Evolutionary conservation across 805 yeast genomes (phyloP).

Genomic region (Wickerhamiella nectarea): DNA sequence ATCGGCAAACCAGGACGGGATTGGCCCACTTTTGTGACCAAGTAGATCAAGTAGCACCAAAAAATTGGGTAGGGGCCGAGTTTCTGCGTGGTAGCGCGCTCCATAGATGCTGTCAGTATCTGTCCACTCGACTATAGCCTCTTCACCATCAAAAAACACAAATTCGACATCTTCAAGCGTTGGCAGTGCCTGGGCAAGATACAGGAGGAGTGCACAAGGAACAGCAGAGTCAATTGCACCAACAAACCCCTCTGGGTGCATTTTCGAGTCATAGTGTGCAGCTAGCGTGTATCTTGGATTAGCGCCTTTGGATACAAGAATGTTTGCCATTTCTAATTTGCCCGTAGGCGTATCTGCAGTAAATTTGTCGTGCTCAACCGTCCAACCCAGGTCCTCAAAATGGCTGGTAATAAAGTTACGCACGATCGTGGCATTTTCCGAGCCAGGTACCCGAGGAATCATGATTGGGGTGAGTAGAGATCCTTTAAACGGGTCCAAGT

Average conservation of each 20-base stretch:
- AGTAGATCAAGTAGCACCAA: conserved; percentile 39
- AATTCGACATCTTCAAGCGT: conserved; percentile 28
- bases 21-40: conserved; percentile 29
- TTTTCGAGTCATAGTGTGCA: conserved; percentile 44
- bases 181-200: conserved; percentile 28
- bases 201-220: conserved; percentile 40
- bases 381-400: conserved; percentile 25
- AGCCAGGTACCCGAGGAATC: conserved; percentile 19
- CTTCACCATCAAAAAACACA: conserved; percentile 50
- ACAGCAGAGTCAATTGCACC: conserved; percentile 51
- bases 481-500: conserved; percentile 15
- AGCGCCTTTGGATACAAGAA: conserved; percentile 19
- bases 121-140: conserved; percentile 42
- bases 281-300: conserved; percentile 23
- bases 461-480: conserved; percentile 17
- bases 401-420: conserved; percentile 18
- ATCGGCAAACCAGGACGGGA: conserved; percentile 33
- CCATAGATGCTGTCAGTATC: conserved; percentile 43
- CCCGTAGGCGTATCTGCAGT: conserved; percentile 29
- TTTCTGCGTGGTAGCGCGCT: conserved; percentile 35
- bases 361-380: conserved; percentile 22
- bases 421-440: conserved; percentile 13
- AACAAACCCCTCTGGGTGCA: conserved; percentile 38
- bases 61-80: conserved; percentile 26
- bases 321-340: conserved; percentile 24